A percentile compares a stretch with the other conserved stretches of the same genome.
Evolutionary conservation across 2,329 filamentous ascomycete genomes (phyloP).

Genomic region (Pestalotiopsis sp.): DNA sequence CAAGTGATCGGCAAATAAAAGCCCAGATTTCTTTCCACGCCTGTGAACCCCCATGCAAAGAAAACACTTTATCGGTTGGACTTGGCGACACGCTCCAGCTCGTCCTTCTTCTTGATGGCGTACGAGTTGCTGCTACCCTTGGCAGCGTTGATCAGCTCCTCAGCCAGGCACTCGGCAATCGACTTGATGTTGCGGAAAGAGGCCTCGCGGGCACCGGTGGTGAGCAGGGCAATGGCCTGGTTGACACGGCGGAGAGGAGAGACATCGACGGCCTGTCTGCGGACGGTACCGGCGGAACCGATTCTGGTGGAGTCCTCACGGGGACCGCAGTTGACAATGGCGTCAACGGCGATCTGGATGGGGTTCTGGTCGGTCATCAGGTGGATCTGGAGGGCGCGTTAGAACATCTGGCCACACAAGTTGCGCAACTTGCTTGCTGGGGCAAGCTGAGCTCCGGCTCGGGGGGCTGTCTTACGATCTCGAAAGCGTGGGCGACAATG

Average conservation of each 20-base stretch:
- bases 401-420: not conserved
- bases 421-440: not conserved
- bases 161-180: slow-evolving; percentile 98
- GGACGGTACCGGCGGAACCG: slow-evolving; percentile 98
- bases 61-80: slow-evolving; percentile 88
- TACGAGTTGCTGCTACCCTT: slow-evolving; percentile 99
- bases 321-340: slow-evolving; percentile 99
- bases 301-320: slow-evolving; percentile 99
- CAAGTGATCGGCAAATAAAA: slow-evolving; percentile 35
- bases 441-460: not conserved
- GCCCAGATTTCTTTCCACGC: slow-evolving; percentile 38
- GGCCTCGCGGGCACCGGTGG: slow-evolving; percentile 97
- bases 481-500: slow-evolving; percentile 98
- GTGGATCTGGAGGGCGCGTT: slow-evolving; percentile 74
- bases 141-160: slow-evolving; percentile 99
- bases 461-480: slow-evolving; percentile 76
- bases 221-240: slow-evolving; percentile 98
- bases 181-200: slow-evolving; percentile 99
- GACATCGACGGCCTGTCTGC: slow-evolving; percentile 99
- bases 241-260: slow-evolving; percentile 99
- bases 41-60: slow-evolving; percentile 37
- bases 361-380: slow-evolving; percentile 99
- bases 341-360: slow-evolving; percentile 98
- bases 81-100: slow-evolving; percentile 99
- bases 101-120: slow-evolving; percentile 99